Base-by-base conservation (phyloP, 306 rosid species). In the Pyrus betulifolia region DNA sequence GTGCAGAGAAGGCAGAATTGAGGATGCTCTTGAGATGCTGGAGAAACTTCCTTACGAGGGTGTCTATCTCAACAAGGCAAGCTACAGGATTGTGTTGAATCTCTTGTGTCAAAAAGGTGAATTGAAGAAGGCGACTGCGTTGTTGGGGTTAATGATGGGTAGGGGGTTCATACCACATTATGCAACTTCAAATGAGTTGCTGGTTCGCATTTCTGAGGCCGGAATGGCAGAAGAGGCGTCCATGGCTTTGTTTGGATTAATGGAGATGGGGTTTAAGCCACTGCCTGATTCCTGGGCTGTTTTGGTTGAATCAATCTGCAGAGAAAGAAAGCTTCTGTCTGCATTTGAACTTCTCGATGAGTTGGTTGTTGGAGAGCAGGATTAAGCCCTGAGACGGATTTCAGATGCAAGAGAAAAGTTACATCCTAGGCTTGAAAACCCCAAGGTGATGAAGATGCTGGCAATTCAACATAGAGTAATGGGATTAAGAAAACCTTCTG, bases 71-170 rank as follows among this genome's bases (percentile, higher is more conserved):
- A 85, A 89, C 84, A 90, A 88, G 86, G 87, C 86, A 35, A 91
- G 98, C 73, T 90, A 94, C 82, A 87, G 97, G 78, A 91, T 94
- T 74, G 96, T 94, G 75, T 80, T 91, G 69, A 94, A 91, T 80
- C 84, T 73, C 28, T 81, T 94, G 78, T 82, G 80, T 67, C 84
- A 85, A 75, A 87, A 86, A 22, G 80, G 88, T 75, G 91, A 91
- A 72, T 79, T 90, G 77, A 74, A 81, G 64, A 89, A 49, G 85
- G 97, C 95, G 4, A 75, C 44, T n/a, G 82, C 72, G 25, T 84
- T 90, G 74, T 85, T 91, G 82, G 79, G 73, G 52, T 35, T 94
- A 66, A 94, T 90, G 94, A 66, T 92, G 55, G 74, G 82, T 81
- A 91, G 97, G 84, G 93, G 96, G 11, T 86, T 89, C 83, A 22